Conservation (phyloP, 768 basidiomycete species). For the Suillus occidentalis region DNA sequence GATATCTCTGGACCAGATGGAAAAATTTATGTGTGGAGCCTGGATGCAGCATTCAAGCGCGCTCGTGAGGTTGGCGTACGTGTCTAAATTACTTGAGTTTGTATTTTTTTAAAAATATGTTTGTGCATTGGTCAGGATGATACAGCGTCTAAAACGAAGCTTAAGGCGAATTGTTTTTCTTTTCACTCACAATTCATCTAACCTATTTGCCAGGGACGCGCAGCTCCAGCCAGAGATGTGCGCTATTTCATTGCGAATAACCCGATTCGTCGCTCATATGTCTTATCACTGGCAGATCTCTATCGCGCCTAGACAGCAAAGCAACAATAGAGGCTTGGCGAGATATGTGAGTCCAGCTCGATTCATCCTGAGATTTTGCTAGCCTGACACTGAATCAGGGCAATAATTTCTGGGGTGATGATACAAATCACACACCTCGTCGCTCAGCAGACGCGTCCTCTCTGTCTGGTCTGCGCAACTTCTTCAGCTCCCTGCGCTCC, state of each 20-base stretch:
- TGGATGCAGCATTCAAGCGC: slow-evolving; percentile 31
- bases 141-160: not conserved
- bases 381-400: not conserved
- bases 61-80: too few relatives aligned
- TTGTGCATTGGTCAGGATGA: too few relatives aligned
- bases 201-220: not conserved
- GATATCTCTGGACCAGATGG: slow-evolving; percentile 62
- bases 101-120: too few relatives aligned
- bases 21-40: slow-evolving; percentile 79
- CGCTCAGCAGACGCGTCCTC: not conserved
- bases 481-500: not conserved
- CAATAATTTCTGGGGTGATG: not conserved
- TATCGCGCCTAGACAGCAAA: not conserved
- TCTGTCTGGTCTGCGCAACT: not conserved
- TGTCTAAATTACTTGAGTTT: too few relatives aligned
- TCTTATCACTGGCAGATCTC: not conserved
- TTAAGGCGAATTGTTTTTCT: not conserved
- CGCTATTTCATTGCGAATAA: not conserved
- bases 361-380: not conserved
- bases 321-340: not conserved
- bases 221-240: not conserved
- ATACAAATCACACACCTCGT: not conserved
- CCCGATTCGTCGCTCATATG: not conserved
- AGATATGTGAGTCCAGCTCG: not conserved
- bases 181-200: not conserved